Base-by-base conservation (phyloP, 2,329 filamentous ascomycete species). In the Xylaria sp. region DNA sequence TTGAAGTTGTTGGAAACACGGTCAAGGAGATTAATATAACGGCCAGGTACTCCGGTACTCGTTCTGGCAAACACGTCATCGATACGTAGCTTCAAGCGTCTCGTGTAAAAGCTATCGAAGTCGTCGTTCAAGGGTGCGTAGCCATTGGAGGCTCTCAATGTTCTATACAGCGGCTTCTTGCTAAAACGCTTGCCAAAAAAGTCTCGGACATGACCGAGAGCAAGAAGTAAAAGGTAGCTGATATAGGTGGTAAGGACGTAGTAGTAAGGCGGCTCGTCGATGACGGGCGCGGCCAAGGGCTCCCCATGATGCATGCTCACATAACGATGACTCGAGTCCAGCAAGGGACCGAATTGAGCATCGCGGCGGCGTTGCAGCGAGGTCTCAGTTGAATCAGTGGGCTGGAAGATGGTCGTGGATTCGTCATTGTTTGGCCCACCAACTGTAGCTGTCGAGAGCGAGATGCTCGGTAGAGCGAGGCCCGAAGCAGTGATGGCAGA, bases 101-200 rank as follows among this genome's bases (percentile, higher is more conserved):
- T 89, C 65, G 95, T 93, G 81, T 99, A 99, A 81, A 99, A 99
- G 81, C 95, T 98, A 84, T 99, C 96, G 78, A 99, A 99, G 81
- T 99, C 96, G 76, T 94, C 97, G 81, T 97, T 98, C 72, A 99
- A 86, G 2, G 96, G 94, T 12, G 95, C 96, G 78, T 97, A 98
- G 70, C 96, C 96, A 78, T 97, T 93, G 72, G 89, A 87, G 43
- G 91, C 87, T 78, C 92, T 92, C 76, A 98, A 84, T 75, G 96
- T 91, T 77, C 89, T 90, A 81, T 98, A 98, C 66, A 86, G 79
- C 76, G 93, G 91, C 78, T 92, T 89, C 79, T 94, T 89, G 78
- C 91, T 91, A 82, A 99, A 97, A 70, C 93, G 89, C 85, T 98
- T 97, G 80, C 96, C 95, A 78, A 99, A 98, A 82, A 97, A 98